A percentile compares a stretch with the other conserved stretches of the same genome.
Evolutionary conservation across 768 basidiomycete species (phyloP).

Genomic region (Amanita rubescens): DNA sequence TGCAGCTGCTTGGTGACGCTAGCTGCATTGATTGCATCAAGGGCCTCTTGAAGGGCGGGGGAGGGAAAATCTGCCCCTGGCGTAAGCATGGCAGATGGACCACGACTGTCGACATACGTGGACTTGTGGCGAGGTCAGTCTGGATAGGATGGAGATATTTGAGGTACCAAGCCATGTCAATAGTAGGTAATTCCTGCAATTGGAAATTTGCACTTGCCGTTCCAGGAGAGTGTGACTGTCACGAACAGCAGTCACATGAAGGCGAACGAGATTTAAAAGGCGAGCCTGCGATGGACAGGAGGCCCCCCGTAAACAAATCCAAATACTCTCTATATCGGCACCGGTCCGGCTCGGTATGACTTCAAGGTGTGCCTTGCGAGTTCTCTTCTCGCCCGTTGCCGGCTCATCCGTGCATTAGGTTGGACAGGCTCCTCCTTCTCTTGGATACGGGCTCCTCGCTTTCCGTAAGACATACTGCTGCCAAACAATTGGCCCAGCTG

Average conservation of each 20-base stretch:
- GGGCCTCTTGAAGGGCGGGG: neutral
- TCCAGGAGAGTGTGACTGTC: conserved; percentile 27
- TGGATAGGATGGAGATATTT: conserved; percentile 5
- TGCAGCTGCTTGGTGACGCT: neutral
- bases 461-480: conserved; percentile 90
- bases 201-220: neutral
- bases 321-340: conserved; percentile 29
- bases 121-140: neutral
- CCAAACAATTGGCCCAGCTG: conserved; percentile 90
- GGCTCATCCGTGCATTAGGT: conserved; percentile 36
- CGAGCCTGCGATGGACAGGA: conserved; percentile 39
- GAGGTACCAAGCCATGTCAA: conserved; percentile 6
- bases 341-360: conserved; percentile 67
- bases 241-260: conserved; percentile 30
- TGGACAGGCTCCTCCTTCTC: conserved; percentile 94
- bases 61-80: neutral
- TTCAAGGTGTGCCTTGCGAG: conserved; percentile 46
- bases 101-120: neutral
- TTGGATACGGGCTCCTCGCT: conserved; percentile 92
- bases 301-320: conserved; percentile 45
- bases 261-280: conserved; percentile 59
- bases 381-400: neutral
- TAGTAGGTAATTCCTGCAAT: neutral
- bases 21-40: conserved; percentile 2
- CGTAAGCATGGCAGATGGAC: neutral